A percentile compares a stretch with the other conserved stretches of the same genome.
phyloP scores from a whole-genome alignment of 2,329 filamentous ascomycete genomes.

The Thelonectria olida region DNA sequence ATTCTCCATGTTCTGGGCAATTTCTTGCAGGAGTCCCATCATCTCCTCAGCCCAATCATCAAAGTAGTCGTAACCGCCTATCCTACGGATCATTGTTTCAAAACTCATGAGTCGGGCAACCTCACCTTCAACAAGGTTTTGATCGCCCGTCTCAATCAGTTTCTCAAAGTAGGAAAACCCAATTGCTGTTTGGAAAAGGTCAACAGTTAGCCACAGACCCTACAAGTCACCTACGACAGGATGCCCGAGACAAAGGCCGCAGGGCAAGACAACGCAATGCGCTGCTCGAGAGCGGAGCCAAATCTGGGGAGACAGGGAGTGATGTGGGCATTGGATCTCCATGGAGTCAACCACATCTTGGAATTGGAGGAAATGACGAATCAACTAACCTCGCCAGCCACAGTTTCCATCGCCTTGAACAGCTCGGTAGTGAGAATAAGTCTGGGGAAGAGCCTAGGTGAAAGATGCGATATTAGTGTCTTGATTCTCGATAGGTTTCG shows the following conservation, averaged over 20 bases:
- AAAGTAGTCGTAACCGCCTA: constrained; percentile 76
- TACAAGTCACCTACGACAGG: constrained; percentile 16
- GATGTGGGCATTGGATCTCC: too few species aligned
- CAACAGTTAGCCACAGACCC: constrained; percentile 12
- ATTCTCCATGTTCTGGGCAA: constrained; percentile 67
- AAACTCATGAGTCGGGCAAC: constrained; percentile 76
- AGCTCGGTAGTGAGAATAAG: constrained; percentile 87
- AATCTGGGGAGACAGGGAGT: constrained; percentile 10
- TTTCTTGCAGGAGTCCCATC: constrained; percentile 70
- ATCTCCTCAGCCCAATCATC: constrained; percentile 87
- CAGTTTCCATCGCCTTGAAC: constrained; percentile 95
- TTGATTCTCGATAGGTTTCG: constrained; percentile 7
- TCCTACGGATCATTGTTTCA: constrained; percentile 73
- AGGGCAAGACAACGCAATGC: constrained; percentile 25
- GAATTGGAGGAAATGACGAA: constrained; percentile 18
- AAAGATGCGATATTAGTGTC: constrained; percentile 24
- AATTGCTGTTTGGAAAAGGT: constrained; percentile 68
- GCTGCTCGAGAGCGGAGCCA: constrained; percentile 15
- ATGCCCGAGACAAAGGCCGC: constrained; percentile 29
- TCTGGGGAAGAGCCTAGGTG: constrained; percentile 79
- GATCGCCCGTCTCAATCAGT: constrained; percentile 74
- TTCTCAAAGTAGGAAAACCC: constrained; percentile 94
- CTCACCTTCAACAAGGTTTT: constrained; percentile 74
- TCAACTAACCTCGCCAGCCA: constrained; percentile 89
- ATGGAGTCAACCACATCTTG: constrained; percentile 12